Evolutionary conservation across 441 rosid species (phyloP).

Genomic region (Eutrema salsugineum): DNA sequence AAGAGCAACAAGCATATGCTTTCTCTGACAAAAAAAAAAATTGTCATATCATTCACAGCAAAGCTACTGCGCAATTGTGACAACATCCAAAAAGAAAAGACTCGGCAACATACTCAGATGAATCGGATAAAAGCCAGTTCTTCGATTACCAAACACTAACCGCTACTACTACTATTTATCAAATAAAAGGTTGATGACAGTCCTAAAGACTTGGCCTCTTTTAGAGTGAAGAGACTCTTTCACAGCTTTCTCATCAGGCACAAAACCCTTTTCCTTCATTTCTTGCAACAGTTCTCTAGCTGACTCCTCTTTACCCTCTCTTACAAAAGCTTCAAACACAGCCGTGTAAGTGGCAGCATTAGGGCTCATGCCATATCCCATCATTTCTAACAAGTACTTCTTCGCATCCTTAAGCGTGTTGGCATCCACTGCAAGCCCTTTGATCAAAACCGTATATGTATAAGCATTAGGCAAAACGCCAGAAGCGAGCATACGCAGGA

Average conservation of each 20-base stretch:
- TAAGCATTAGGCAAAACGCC: conserved; percentile 71
- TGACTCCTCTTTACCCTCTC: conserved; percentile 44
- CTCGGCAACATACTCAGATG: not conserved
- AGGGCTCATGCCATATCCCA: conserved; percentile 54
- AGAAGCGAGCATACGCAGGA: conserved; percentile 56
- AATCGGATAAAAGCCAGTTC: not conserved
- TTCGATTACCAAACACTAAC: not conserved
- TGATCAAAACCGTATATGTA: conserved; percentile 61
- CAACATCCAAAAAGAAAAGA: conserved; percentile 1
- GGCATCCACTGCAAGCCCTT: conserved; percentile 49
- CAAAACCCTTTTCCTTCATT: conserved; percentile 51
- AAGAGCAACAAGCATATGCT: not conserved
- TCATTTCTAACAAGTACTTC: conserved; percentile 64
- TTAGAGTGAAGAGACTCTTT: conserved; percentile 37
- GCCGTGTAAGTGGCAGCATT: conserved; percentile 45
- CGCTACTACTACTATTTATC: conserved; percentile 23
- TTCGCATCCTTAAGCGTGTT: conserved; percentile 36
- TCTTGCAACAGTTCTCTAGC: conserved; percentile 38
- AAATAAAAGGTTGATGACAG: conserved; percentile 44
- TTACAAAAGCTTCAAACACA: conserved; percentile 53
- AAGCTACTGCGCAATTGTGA: not conserved
- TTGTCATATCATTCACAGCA: not conserved
- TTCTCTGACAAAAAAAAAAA: not conserved
- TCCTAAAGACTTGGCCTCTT: conserved; percentile 41
- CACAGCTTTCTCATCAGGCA: conserved; percentile 47